Base-by-base conservation (phyloP, 768 basidiomycete genomes). In the Nidularia pulvinata region DNA sequence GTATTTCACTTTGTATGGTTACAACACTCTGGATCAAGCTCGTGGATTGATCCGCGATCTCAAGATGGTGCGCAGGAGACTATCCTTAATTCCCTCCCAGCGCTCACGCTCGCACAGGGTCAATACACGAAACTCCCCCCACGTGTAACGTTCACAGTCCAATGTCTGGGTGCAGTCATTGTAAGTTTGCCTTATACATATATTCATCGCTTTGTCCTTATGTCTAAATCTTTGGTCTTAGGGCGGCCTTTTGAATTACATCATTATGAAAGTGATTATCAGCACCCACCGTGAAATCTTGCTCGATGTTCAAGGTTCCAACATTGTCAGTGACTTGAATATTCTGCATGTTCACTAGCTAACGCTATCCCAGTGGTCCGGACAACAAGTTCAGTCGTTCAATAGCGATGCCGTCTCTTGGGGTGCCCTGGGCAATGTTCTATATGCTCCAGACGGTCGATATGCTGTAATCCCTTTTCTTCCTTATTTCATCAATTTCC, bases 71-170 rank as follows among this genome's bases (percentile, higher is more conserved):
- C 22, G 22, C 25, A 14, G 45, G 10, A 46, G 2, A 46, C 25
- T 46, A 11, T 42, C 39, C 16, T 11, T 46, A 25, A 46, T 10
- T n/a, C 25, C n/a, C 45, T 14, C 25, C 10, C 14, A 46, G 10
- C 22, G 45, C 45, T n/a, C 3, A n/a, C 10, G 13, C 3, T n/a
- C 25, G 11, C 11, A 14, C 36, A 65, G 62, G 73, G 70, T 36
- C 76, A 77, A 61, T 72, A 78, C 59, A 76, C 77, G 22, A 87
- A 87, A 68, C 75, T 88, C 42, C 83, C 85, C 34, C 86, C 86
- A 43, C 81, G 84, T 7, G 78, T 79, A 32, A 81, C 85, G 2
- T 87, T 88, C 66, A 72, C 77, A n/a, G 82, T 82, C 5, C 85
- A 86, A 61, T 75, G 71, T 33, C 50, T 77, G 46, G 85, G 86